Evolutionary conservation across 116 monocot species (phyloP), one percentile per base, ranked within the genome.

Genomic region (Cymodocea nodosa): DNA sequence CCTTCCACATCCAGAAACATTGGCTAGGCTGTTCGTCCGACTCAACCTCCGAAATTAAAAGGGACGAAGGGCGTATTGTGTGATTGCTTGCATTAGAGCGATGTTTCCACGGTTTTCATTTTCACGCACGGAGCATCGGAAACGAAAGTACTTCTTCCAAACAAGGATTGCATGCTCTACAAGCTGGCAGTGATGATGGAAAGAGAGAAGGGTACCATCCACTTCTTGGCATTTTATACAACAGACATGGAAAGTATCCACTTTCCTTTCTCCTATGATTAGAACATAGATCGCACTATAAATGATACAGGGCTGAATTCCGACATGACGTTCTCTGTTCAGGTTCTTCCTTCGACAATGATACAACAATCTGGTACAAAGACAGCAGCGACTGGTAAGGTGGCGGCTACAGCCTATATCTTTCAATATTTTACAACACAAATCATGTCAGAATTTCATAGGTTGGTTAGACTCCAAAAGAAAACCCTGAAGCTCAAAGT

Each of bases 1-100:
- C 71, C 75, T 19, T 80, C 71, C 18, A 51, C 30, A n/a, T 51
- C 20, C 0, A 35, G 67, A 14, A 44, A 74, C 35, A 48, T 30
- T 1, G 56, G 15, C 0, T 13, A 15, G 15, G 79, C 71, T 34
- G 15, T 53, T 17, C 53, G 3, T 13, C 53, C 15, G 53, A 18
- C 0, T 4, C 53, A 17, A 18, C 12, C 6, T 53, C 53, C 17
- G n/a, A 16, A 53, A 53, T 53, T 18, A 16, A 13, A 53, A 4
- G 12, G 3, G 18, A 5, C n/a, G 16, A 53, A 10, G 17, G 14
- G 16, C n/a, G 53, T 53, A 18, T 0, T 13, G 54, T 54, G 5
- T 19, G 8, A 54, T n/a, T n/a, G n/a, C n/a, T 18, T 20, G 54
- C 20, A 30, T 30, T 3, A 30, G 30, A 30, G 2, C 30, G 4